Percentiles rank a stretch among this genome's conserved stretches.
Evolutionary conservation across 257 asterid genomes (phyloP).

Genomic region (Plantago elongata): DNA sequence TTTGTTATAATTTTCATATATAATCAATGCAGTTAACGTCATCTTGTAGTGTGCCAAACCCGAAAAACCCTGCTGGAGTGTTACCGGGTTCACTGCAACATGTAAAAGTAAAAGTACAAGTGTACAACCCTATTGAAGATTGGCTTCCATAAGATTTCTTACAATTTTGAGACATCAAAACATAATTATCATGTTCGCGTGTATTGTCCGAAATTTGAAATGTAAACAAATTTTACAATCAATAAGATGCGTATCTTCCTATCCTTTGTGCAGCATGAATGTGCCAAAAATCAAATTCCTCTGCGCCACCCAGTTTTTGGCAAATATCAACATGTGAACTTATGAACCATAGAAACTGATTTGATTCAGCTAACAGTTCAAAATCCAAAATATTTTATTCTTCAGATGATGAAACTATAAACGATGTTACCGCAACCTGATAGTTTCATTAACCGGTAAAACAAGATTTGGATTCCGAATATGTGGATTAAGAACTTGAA

Average conservation of each 20-base stretch:
- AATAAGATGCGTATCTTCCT: neutral
- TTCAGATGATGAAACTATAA: no score
- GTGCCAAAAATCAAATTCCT: neutral
- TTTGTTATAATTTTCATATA: no score
- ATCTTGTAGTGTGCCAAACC: no score
- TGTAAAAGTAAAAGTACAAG: no score
- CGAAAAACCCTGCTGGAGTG: no score
- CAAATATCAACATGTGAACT: neutral
- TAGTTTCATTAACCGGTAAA: slow-evolving; percentile 35
- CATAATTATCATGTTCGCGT: no score
- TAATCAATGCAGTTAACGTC: no score
- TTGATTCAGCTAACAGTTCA: neutral
- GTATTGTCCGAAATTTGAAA: neutral
- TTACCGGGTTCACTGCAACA: no score
- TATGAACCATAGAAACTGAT: neutral
- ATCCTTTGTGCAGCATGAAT: neutral
- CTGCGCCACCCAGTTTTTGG: neutral
- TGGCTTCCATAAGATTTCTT: no score
- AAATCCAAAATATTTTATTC: no score
- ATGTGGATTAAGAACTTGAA: slow-evolving; percentile 48
- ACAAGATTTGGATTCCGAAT: slow-evolving; percentile 58
- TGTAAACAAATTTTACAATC: neutral
- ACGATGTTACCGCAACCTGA: slow-evolving; percentile 33
- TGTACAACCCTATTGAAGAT: no score
- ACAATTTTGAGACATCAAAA: no score